A percentile compares a stretch with the other conserved stretches of the same genome.
phyloP scores from a whole-genome alignment of 345 rosid species.

The Excoecaria agallocha region DNA sequence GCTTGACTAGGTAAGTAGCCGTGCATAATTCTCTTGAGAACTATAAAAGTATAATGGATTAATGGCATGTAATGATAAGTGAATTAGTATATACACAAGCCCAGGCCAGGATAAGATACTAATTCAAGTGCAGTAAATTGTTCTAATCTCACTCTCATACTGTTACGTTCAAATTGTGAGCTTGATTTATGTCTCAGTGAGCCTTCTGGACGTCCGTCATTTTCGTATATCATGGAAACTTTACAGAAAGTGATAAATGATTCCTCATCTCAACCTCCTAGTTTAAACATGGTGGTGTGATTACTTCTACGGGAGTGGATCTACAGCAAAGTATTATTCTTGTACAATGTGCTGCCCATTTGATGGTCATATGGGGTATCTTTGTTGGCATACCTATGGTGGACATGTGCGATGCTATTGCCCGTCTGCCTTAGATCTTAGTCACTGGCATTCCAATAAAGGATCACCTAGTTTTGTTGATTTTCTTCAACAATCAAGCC shows the following conservation, averaged over 20 bases:
- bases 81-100: neutral
- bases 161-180: neutral
- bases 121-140: neutral
- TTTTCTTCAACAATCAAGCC: too few species aligned
- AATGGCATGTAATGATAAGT: neutral
- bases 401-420: neutral
- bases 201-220: constrained; percentile 22
- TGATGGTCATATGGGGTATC: constrained; percentile 1
- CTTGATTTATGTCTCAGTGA: constrained; percentile 14
- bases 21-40: neutral
- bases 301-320: neutral
- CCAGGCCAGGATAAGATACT: neutral
- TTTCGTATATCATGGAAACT: constrained; percentile 17
- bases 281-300: neutral
- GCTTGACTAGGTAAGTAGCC: constrained; percentile 25
- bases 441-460: too few species aligned
- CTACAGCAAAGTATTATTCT: constrained; percentile 2
- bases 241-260: constrained; percentile 8
- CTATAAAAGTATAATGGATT: neutral
- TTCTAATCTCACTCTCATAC: neutral
- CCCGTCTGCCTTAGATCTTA: neutral
- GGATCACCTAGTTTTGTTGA: too few species aligned
- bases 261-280: constrained; percentile 3
- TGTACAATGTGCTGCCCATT: neutral
- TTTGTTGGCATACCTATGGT: constrained; percentile 2